Evolutionary conservation across 225 moss, liverwort and hornwort genomes (phyloP).

Genomic region (Takakia lepidozioides): DNA sequence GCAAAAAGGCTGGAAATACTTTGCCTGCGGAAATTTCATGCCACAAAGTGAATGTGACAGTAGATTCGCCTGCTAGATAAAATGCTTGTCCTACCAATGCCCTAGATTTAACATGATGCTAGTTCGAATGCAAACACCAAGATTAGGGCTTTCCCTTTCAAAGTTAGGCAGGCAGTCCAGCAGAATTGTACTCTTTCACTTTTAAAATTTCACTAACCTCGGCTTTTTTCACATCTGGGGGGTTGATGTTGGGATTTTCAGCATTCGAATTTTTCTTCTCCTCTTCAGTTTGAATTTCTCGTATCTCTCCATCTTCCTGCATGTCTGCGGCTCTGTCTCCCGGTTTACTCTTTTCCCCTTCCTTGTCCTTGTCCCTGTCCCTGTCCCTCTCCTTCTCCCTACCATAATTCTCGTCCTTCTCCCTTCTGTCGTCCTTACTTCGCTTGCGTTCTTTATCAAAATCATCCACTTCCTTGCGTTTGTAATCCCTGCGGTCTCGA

Average conservation of each 20-base stretch:
- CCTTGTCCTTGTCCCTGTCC: conserved; percentile 12
- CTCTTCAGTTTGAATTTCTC: conserved; percentile 33
- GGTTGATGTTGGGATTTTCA: conserved; percentile 12
- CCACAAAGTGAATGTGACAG: no score
- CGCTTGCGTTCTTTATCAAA: conserved; percentile 36
- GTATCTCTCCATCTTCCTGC: conserved; percentile 84
- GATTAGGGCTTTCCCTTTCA: neutral
- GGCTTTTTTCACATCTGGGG: conserved; percentile 50
- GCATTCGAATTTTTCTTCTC: conserved; percentile 17
- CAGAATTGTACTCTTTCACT: no score
- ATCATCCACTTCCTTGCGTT: conserved; percentile 33
- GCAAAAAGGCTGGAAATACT: no score
- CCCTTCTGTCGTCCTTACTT: conserved; percentile 30
- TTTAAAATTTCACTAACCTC: conserved; percentile 36
- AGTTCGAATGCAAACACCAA: no score
- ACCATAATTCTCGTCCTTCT: conserved; percentile 27
- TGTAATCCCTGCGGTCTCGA: conserved; percentile 43
- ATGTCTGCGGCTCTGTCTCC: conserved; percentile 15
- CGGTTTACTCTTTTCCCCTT: conserved; percentile 13
- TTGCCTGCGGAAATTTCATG: no score
- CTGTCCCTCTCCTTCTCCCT: conserved; percentile 18
- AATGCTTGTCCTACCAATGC: no score
- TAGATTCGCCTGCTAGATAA: no score
- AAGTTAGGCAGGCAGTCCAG: neutral
- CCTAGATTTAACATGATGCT: no score